phyloP scores from a whole-genome alignment of 257 asterid species.

The Salvia rosmarinus region DNA sequence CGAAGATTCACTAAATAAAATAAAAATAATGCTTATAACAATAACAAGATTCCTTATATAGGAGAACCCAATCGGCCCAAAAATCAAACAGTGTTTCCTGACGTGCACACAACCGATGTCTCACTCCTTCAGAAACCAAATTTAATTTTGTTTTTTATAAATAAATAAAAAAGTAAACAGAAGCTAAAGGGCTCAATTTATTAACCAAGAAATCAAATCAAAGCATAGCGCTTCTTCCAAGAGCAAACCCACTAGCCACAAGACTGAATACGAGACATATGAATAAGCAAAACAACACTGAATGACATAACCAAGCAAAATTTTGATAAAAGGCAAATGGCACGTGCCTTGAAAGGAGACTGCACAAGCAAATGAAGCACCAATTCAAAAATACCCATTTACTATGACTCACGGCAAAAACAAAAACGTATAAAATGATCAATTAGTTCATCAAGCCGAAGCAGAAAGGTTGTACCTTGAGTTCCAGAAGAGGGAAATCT shows the following conservation, averaged over 20 bases:
- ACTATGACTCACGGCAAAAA: conserved; percentile 12
- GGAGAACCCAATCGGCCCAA: background rate
- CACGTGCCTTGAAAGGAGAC: conserved; percentile 5
- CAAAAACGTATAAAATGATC: background rate
- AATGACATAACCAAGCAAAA: conserved; percentile 6
- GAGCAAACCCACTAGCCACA: conserved; percentile 11
- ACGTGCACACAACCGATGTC: background rate
- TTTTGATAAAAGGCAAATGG: background rate
- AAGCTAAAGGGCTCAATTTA: conserved; percentile 10
- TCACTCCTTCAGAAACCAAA: conserved; percentile 20
- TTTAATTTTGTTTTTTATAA: background rate
- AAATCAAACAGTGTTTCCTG: background rate
- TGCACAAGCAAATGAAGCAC: background rate
- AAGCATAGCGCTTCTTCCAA: conserved; percentile 18
- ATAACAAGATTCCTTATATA: background rate
- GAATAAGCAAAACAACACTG: conserved; percentile 24
- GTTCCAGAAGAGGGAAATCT: background rate
- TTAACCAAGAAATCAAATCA: background rate
- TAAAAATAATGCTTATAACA: background rate
- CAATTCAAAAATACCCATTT: background rate
- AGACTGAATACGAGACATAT: conserved; percentile 19
- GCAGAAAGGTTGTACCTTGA: conserved; percentile 13
- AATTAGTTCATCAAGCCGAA: conserved; percentile 21
- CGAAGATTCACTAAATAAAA: background rate
- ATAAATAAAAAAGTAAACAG: background rate